phyloP scores from a whole-genome alignment of 371 early-diverging fungal species.

The Haplosporangium sp. region DNA sequence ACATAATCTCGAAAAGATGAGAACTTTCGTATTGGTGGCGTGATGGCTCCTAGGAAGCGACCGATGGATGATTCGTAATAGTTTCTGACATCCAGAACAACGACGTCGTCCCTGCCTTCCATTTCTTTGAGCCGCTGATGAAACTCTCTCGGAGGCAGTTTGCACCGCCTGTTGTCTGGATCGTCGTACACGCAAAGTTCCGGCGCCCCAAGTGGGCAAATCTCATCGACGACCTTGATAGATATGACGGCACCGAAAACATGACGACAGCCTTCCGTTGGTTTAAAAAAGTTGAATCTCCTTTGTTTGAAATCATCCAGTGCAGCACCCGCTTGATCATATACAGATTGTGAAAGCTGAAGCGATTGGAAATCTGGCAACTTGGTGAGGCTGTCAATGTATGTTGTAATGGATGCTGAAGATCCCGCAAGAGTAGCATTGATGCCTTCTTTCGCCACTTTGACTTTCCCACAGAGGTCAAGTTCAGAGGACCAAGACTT shows the following conservation, averaged over 20 bases:
- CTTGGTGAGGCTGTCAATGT: slow-evolving; percentile 59
- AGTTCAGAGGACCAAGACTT: slow-evolving; percentile 50
- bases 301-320: slow-evolving; percentile 2
- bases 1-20: slow-evolving; percentile 72
- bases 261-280: slow-evolving; percentile 73
- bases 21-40: slow-evolving; percentile 76
- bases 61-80: slow-evolving; percentile 79
- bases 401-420: slow-evolving; percentile 55
- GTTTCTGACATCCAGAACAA: slow-evolving; percentile 76
- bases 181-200: slow-evolving; percentile 41
- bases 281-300: slow-evolving; percentile 71
- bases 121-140: slow-evolving; percentile 54
- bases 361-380: slow-evolving; percentile 47
- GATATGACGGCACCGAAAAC: slow-evolving; percentile 68
- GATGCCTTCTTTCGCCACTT: slow-evolving; percentile 71
- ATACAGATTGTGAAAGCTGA: slow-evolving; percentile 15
- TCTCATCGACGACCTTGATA: slow-evolving; percentile 75
- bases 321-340: slow-evolving; percentile 1
- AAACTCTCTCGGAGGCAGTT: slow-evolving; percentile 61
- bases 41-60: slow-evolving; percentile 67
- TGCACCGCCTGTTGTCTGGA: slow-evolving; percentile 48
- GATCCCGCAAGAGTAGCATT: slow-evolving; percentile 76
- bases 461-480: slow-evolving; percentile 71
- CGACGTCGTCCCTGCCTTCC: slow-evolving; percentile 46
- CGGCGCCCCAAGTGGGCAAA: slow-evolving; percentile 71